Conservation (phyloP, 2,329 filamentous ascomycete genomes). For the Aspergillus nomiae region DNA sequence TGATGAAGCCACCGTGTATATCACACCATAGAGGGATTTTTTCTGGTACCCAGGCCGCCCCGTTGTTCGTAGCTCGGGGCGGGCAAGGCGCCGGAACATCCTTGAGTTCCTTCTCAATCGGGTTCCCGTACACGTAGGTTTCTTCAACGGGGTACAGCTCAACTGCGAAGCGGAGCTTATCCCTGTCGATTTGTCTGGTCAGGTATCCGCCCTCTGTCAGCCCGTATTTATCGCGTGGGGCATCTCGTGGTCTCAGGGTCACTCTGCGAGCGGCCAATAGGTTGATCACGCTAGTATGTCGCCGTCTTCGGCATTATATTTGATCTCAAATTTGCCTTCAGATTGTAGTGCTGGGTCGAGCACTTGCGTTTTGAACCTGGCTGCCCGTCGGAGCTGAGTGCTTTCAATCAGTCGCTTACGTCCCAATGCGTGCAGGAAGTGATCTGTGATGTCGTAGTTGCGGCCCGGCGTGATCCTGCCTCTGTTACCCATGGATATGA, state of each 20-base stretch:
- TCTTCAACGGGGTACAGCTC: slow-evolving; percentile 38
- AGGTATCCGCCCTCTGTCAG: slow-evolving; percentile 50
- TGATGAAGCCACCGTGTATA: slow-evolving; percentile 44
- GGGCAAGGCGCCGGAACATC: slow-evolving; percentile 30
- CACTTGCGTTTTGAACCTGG: slow-evolving; percentile 43
- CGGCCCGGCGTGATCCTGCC: slow-evolving; percentile 44
- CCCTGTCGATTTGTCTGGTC: slow-evolving; percentile 49
- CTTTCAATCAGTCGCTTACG: slow-evolving; percentile 44
- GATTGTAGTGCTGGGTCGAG: slow-evolving; percentile 43
- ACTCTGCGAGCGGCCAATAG: slow-evolving; percentile 41
- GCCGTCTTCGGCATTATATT: slow-evolving; percentile 45
- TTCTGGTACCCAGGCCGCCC: slow-evolving; percentile 16
- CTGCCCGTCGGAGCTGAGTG: slow-evolving; percentile 43
- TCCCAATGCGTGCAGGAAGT: slow-evolving; percentile 42
- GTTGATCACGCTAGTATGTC: slow-evolving; percentile 48
- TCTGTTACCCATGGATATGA: slow-evolving; percentile 42
- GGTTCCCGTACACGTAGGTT: slow-evolving; percentile 45
- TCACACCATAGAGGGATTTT: slow-evolving; percentile 53
- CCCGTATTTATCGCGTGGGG: slow-evolving; percentile 48
- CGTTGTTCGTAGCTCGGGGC: slow-evolving; percentile 8
- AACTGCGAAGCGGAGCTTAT: slow-evolving; percentile 44
- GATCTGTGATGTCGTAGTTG: slow-evolving; percentile 47
- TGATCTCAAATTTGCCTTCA: slow-evolving; percentile 33
- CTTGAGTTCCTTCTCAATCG: slow-evolving; percentile 25
- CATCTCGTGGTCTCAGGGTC: slow-evolving; percentile 38